These are phyloP conservation scores for Metarhizium rileyi DNA, from an alignment of 2,329 filamentous ascomycete genomes.

Conservation along the genomic window DNA sequence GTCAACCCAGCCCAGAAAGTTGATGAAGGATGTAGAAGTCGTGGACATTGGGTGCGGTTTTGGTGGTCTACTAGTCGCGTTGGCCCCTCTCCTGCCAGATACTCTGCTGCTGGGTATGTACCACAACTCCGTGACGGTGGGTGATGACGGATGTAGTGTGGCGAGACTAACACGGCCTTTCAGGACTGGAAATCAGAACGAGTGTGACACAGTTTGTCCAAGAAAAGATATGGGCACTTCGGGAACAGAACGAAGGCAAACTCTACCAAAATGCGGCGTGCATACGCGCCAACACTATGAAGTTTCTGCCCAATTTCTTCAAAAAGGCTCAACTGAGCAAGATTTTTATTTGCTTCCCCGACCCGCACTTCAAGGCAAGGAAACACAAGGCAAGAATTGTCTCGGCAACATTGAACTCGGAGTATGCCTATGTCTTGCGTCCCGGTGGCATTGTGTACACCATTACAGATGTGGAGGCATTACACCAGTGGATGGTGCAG, in stretches of 20 bases:
- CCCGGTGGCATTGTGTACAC: constrained; percentile 88
- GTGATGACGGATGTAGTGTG: not conserved
- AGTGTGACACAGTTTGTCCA: constrained; percentile 87
- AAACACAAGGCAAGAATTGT: constrained; percentile 98
- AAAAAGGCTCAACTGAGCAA: constrained; percentile 68
- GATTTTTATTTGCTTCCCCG: constrained; percentile 96
- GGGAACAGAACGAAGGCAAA: constrained; percentile 48
- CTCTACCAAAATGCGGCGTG: constrained; percentile 81
- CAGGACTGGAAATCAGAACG: constrained; percentile 84
- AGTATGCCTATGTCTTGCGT: constrained; percentile 80
- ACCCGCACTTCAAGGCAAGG: constrained; percentile 93
- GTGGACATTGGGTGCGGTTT: constrained; percentile 97
- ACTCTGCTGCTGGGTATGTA: constrained; percentile 68
- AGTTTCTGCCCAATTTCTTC: constrained; percentile 99
- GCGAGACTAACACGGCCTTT: constrained; percentile 6
- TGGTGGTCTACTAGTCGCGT: constrained; percentile 78
- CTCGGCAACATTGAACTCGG: constrained; percentile 74
- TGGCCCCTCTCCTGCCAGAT: constrained; percentile 72
- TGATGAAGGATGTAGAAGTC: constrained; percentile 66
- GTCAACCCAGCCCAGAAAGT: constrained; percentile 15
- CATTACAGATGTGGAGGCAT: constrained; percentile 92
- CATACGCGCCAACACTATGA: constrained; percentile 93
- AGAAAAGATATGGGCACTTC: constrained; percentile 74
- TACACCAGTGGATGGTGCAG: constrained; percentile 87
- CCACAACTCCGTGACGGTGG: not conserved